These are phyloP conservation scores for Cercospora zeae-maydis DNA, from an alignment of 2,329 filamentous ascomycete genomes.

Conservation along the genomic window DNA sequence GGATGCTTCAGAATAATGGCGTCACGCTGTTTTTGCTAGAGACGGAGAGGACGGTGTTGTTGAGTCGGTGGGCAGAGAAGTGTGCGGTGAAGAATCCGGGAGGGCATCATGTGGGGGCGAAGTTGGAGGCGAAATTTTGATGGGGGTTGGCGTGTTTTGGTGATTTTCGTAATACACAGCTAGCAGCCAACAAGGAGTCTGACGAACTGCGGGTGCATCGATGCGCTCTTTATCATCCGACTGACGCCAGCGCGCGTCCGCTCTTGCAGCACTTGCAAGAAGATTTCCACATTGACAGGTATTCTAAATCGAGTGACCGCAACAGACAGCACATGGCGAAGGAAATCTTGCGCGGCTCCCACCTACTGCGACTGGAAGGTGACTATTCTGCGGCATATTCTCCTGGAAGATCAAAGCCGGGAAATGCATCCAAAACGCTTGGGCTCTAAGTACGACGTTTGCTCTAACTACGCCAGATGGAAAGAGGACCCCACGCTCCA, in stretches of 20 bases:
- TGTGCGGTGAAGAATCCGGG: conserved; percentile 9
- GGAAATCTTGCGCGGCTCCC: background rate
- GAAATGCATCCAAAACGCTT: background rate
- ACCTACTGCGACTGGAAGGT: background rate
- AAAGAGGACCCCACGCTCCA: background rate
- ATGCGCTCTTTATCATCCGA: background rate
- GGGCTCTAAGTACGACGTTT: background rate
- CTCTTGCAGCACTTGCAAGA: background rate
- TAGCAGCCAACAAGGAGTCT: no score
- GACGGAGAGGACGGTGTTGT: conserved; percentile 16
- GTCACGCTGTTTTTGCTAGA: conserved; percentile 17
- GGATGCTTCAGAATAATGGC: conserved; percentile 15
- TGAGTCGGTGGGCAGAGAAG: conserved; percentile 19
- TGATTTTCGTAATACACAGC: no score
- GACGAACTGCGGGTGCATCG: no score
- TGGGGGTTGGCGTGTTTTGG: no score
- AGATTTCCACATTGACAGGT: no score
- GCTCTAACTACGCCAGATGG: background rate
- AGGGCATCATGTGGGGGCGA: background rate
- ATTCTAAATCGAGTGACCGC: background rate
- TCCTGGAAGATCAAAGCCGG: background rate
- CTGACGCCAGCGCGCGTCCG: background rate
- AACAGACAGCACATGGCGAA: background rate
- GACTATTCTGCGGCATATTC: background rate
- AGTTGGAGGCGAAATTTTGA: background rate